A percentile compares a stretch with the other conserved stretches of the same genome.
phyloP scores from a whole-genome alignment of 2,329 filamentous ascomycete species.

The Fusarium pseudonygamai region DNA sequence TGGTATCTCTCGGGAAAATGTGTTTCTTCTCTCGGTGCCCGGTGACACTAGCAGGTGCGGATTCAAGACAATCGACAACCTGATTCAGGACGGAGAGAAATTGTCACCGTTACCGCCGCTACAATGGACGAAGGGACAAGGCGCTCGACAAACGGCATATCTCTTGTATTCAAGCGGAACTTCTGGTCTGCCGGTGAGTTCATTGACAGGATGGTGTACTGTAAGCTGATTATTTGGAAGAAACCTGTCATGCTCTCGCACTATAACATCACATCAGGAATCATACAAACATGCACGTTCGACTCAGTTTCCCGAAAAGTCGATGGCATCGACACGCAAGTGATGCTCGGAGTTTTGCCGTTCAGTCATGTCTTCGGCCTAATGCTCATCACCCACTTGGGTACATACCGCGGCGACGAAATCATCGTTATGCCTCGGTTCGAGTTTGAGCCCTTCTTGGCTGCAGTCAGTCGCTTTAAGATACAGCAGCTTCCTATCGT shows the following conservation, averaged over 20 bases:
- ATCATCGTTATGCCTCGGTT: constrained; percentile 80
- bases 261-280: constrained; percentile 80
- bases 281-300: constrained; percentile 66
- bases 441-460: constrained; percentile 70
- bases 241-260: constrained; percentile 89
- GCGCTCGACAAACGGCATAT: constrained; percentile 73
- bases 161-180: constrained; percentile 86
- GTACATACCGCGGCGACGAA: constrained; percentile 76
- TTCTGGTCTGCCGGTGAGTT: constrained; percentile 66
- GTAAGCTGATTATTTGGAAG: no score
- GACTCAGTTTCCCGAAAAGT: constrained; percentile 49
- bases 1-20: constrained; percentile 67
- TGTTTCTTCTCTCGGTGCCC: constrained; percentile 76
- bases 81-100: constrained; percentile 67
- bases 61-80: constrained; percentile 72
- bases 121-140: constrained; percentile 70
- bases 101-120: constrained; percentile 61
- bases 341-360: constrained; percentile 73
- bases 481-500: constrained; percentile 20
- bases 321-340: constrained; percentile 51
- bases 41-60: constrained; percentile 44
- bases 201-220: no score
- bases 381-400: constrained; percentile 73
- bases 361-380: constrained; percentile 85
- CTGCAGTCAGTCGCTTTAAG: neutral